Conservation (phyloP, 495 filamentous ascomycete species). For the Penicillium flavigenum region DNA sequence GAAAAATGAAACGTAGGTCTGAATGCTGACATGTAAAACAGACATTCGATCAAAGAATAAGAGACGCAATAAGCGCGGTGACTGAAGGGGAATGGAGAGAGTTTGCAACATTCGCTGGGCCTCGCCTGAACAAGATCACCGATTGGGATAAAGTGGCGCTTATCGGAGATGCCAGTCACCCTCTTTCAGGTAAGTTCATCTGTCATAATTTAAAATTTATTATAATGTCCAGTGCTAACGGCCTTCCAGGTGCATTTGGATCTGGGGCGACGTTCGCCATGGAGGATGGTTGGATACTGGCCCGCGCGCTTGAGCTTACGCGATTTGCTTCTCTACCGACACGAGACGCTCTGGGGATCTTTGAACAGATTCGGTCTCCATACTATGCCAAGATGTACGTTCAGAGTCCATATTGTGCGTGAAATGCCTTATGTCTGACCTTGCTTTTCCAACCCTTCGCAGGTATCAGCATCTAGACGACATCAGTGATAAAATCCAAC, state of each 20-base stretch:
- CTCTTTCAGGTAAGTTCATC: no score
- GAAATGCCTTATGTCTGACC: background rate
- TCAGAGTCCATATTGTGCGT: background rate
- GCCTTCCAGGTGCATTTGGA: no score
- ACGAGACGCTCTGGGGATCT: slow-evolving; percentile 38
- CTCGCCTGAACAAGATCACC: slow-evolving; percentile 33
- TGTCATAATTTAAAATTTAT: no score
- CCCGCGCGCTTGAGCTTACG: no score
- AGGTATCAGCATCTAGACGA: slow-evolving; percentile 42
- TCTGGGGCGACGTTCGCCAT: no score
- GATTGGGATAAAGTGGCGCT: slow-evolving; percentile 34
- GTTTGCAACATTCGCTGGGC: slow-evolving; percentile 45
- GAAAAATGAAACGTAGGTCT: background rate
- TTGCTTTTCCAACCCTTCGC: background rate
- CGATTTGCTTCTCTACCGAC: slow-evolving; percentile 19
- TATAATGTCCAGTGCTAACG: no score
- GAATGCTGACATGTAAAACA: slow-evolving; percentile 15
- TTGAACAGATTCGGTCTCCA: slow-evolving; percentile 43
- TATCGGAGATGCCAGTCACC: no score
- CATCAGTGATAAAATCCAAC: slow-evolving; percentile 22
- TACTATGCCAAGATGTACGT: slow-evolving; percentile 39
- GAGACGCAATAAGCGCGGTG: slow-evolving; percentile 35
- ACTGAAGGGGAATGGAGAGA: slow-evolving; percentile 42
- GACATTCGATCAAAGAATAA: slow-evolving; percentile 37
- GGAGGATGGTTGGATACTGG: no score